Base-by-base conservation (phyloP, 345 rosid genomes). In the Populus ilicifolia region DNA sequence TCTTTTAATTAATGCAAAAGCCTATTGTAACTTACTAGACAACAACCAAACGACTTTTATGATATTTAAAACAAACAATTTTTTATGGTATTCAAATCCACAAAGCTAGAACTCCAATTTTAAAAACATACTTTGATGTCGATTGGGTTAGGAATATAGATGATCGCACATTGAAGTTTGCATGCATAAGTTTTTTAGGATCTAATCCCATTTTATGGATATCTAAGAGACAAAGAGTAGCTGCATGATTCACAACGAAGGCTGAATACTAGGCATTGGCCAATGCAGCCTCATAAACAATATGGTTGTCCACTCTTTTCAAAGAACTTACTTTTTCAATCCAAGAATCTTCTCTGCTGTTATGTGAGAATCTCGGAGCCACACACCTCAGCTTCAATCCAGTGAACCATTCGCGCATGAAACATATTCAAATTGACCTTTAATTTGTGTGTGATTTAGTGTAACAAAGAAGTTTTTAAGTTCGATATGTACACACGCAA, bases 111-210 rank as follows among this genome's bases (percentile, higher is more conserved):
- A 7, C 6, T 17, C 0, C 3, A 1, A 2, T 50, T 3, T 2
- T 18, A 5, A 5, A 0, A 1, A 50, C 8, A 17, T 50, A 50
- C 56, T 50, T 0, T 0, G 56, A 17, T 50, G 8, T 1, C 0
- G 2, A 50, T 50, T 50, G 2, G 56, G n/a, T 0, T 50, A 2
- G 2, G 7, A 50, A 50, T 17, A 0, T 50, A n/a, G 56, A 50
- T 50, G 20, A 17, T 5, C 56, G 2, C 0, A 50, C 8, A 0
- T 18, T 2, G 1, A 50, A 0, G 2, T 17, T 8, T 50, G 2
- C 7, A 0, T 50, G 5, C 20, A 50, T 50, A 0, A 50, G 0
- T 5, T 17, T 50, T 17, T 1, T 50, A 0, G 0, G 2, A 0
- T 4, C 0, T 5, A 50, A 50, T 5, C 56, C 0, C 8, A 50